These are phyloP conservation scores for Drechslerella dactyloides DNA, from an alignment of 2,329 filamentous ascomycete species.

Conservation along the genomic window DNA sequence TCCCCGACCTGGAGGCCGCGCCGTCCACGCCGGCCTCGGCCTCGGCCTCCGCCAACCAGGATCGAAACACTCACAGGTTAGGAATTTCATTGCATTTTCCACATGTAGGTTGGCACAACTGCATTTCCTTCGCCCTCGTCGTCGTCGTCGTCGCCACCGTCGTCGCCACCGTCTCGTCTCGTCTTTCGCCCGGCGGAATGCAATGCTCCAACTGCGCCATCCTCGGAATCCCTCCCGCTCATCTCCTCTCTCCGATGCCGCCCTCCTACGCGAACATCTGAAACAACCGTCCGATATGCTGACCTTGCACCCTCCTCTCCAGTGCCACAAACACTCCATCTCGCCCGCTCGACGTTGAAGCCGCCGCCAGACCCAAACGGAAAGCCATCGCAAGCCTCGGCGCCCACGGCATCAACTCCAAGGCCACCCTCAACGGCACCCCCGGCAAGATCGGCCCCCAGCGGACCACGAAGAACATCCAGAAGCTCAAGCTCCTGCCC, in stretches of 20 bases:
- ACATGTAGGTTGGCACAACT: constrained; percentile 48
- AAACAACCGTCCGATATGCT: constrained; percentile 1
- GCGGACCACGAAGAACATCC: constrained; percentile 89
- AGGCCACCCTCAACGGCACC: constrained; percentile 29
- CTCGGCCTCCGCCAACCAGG: constrained; percentile 20
- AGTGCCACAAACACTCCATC: constrained; percentile 5
- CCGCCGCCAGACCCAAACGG: constrained; percentile 38
- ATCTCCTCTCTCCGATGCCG: background rate
- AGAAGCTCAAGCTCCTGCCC: constrained; percentile 96
- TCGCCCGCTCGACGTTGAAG: constrained; percentile 21
- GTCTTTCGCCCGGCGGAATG: constrained; percentile 4
- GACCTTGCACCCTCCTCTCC: background rate
- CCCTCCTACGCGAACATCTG: constrained; percentile 11
- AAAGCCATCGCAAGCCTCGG: constrained; percentile 48
- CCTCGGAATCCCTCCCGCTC: constrained; percentile 2
- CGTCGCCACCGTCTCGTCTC: background rate
- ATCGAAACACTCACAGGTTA: constrained; percentile 47
- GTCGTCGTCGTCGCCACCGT: constrained; percentile 1
- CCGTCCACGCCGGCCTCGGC: constrained; percentile 8
- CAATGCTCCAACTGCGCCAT: background rate
- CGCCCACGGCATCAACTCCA: constrained; percentile 36
- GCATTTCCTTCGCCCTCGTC: constrained; percentile 13
- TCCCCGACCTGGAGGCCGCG: background rate
- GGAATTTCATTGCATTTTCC: constrained; percentile 51
- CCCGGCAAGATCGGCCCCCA: constrained; percentile 85